phyloP scores from a whole-genome alignment of 441 rosid species.

The Pelargonium cotyledonis region DNA sequence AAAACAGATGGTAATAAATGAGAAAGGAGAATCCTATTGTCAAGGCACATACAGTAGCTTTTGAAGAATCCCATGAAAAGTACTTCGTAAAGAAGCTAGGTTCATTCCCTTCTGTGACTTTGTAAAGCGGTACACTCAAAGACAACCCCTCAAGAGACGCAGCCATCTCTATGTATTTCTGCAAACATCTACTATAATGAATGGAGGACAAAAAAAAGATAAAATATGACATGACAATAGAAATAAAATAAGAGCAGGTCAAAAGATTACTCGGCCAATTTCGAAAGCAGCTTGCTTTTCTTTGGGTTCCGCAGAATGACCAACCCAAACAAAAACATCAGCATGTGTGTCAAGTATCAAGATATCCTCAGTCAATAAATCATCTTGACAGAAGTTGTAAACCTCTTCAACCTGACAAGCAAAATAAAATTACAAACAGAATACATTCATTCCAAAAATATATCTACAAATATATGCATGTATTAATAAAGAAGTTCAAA shows the following conservation, averaged over 20 bases:
- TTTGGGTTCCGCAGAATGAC: constrained; percentile 72
- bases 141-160: constrained; percentile 70
- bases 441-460: not conserved
- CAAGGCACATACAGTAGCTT: constrained; percentile 55
- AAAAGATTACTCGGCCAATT: constrained; percentile 69
- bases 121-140: constrained; percentile 78
- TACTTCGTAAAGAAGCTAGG: constrained; percentile 87
- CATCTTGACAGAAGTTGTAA: constrained; percentile 88
- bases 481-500: constrained; percentile 13
- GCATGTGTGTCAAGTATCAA: constrained; percentile 89
- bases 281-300: constrained; percentile 91
- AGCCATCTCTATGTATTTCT: constrained; percentile 82
- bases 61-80: constrained; percentile 83
- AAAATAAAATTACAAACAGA: constrained; percentile 12
- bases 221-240: constrained; percentile 8
- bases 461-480: constrained; percentile 15
- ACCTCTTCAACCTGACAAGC: constrained; percentile 77
- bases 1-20: not conserved
- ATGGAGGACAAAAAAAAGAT: constrained; percentile 11
- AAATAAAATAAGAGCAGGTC: constrained; percentile 8
- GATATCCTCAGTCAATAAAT: constrained; percentile 86
- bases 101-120: constrained; percentile 90
- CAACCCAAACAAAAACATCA: constrained; percentile 98
- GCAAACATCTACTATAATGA: constrained; percentile 31
- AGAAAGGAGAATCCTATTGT: constrained; percentile 17